Conservation (phyloP, 1,284 basidiomycete genomes). For the Pseudozyma sp. region DNA sequence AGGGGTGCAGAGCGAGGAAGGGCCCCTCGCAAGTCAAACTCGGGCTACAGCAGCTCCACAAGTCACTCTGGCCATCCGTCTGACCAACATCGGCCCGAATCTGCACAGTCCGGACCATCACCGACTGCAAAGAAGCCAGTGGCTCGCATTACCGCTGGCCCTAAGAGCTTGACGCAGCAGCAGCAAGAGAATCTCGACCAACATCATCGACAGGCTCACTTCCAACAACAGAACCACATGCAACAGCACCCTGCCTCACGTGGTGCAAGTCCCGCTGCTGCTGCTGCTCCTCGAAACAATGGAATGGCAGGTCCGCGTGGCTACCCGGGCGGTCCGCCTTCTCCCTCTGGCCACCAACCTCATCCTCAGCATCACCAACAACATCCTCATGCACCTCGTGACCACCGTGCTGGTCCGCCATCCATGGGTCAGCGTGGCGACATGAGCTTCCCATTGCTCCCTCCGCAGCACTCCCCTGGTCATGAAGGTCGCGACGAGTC, state of each 20-base stretch:
- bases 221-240: constrained; percentile 1
- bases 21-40: constrained; percentile 27
- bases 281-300: constrained; percentile 8
- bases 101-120: constrained; percentile 19
- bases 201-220: constrained; percentile 3
- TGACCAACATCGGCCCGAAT: constrained; percentile 10
- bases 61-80: background rate
- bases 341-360: constrained; percentile 10
- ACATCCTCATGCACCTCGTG: constrained; percentile 10
- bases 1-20: constrained; percentile 32
- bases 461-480: constrained; percentile 13
- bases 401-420: constrained; percentile 10
- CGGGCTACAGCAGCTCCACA: constrained; percentile 4
- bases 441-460: constrained; percentile 19
- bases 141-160: constrained; percentile 43
- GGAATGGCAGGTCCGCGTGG: constrained; percentile 35
- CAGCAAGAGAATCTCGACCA: constrained; percentile 16
- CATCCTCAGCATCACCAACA: constrained; percentile 5
- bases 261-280: constrained; percentile 17
- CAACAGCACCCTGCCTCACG: constrained; percentile 11
- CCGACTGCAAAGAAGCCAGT: constrained; percentile 25
- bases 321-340: constrained; percentile 20
- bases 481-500: constrained; percentile 21
- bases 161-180: constrained; percentile 38
- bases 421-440: constrained; percentile 9